Base-by-base conservation (phyloP, 2,329 filamentous ascomycete genomes). In the Monosporascus sp. region DNA sequence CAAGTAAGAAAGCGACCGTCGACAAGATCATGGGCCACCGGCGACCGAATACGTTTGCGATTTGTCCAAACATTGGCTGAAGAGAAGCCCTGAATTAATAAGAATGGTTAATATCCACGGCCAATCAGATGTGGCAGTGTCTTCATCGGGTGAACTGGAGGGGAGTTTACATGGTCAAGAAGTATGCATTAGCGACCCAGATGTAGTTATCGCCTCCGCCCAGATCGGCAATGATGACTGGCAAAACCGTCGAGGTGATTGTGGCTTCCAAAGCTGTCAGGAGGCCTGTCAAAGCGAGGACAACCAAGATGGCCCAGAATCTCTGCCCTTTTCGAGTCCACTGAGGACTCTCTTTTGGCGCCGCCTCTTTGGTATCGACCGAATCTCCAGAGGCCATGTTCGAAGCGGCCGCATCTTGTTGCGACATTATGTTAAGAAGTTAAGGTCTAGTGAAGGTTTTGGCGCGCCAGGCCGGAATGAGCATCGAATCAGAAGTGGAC, bases 1-100 rank as follows among this genome's bases (percentile, higher is more conserved):
- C 79, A 1, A 81, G 54, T 0, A 69, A 69, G 60, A 81, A 82
- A 14, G 78, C 59, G 34, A 61, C 63, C 17, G 78, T 71, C 2
- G 73, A 62, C 17, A 65, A 59, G 1, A 78, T 61, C 11, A 71
- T 64, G 5, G 70, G 63, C 51, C 64, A 69, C 50, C 75, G 71
- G 17, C 79, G 68, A 3, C 80, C 78, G 57, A 76, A 81, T 22
- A 80, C 72, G 52, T 79, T 71, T 7, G 73, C 69, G 1, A 78
- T 55, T 58, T 78, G 75, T 4, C 76, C 76, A 52, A 73, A 77
- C 0, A 79, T 56, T 0, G 77, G 77, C 56, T 77, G 76, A 45
- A 78, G 70, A 4, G 3, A 27, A 27, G 2, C 26, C 26, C 26
- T 27, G 26, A 9, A 9, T 27, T 27, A 27, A 9, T 27, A 27